Conservation (phyloP, 805 yeast genomes). For the Candida arabinofermentans region DNA sequence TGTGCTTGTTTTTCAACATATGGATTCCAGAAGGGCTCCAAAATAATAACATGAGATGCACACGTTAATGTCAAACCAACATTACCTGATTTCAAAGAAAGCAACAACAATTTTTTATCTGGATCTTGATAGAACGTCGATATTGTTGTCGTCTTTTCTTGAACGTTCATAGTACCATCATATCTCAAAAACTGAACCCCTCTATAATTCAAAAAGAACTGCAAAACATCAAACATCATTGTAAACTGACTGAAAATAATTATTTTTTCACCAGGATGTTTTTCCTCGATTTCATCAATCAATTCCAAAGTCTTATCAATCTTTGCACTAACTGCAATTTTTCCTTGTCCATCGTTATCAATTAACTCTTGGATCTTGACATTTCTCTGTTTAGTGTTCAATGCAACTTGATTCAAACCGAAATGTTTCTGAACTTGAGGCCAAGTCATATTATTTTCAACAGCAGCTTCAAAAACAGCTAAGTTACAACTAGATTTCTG, state of each 20-base stretch:
- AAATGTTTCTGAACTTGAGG: constrained; percentile 20
- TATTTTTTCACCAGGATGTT: constrained; percentile 65
- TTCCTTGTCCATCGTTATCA: constrained; percentile 33
- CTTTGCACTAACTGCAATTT: constrained; percentile 64
- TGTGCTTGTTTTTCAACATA: constrained; percentile 96
- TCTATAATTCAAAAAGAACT: constrained; percentile 45
- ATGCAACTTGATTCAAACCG: constrained; percentile 18
- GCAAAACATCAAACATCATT: constrained; percentile 63
- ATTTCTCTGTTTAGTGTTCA: constrained; percentile 25
- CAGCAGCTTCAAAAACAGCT: constrained; percentile 46
- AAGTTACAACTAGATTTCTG: constrained; percentile 42
- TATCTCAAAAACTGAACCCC: constrained; percentile 55
- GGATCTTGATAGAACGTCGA: constrained; percentile 58
- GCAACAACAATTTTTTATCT: constrained; percentile 52
- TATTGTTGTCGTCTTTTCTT: constrained; percentile 60
- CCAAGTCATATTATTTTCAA: constrained; percentile 28
- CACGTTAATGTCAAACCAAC: constrained; percentile 92
- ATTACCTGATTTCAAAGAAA: constrained; percentile 90
- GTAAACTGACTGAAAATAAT: constrained; percentile 87
- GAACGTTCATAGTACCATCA: constrained; percentile 79
- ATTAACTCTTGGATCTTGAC: constrained; percentile 26
- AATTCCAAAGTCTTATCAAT: constrained; percentile 57
- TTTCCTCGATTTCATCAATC: constrained; percentile 44
- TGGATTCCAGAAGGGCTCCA: constrained; percentile 99
- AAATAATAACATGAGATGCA: constrained; percentile 86